Base-by-base conservation (phyloP, 2,329 filamentous ascomycete species). In the Calonectria pteridis region DNA sequence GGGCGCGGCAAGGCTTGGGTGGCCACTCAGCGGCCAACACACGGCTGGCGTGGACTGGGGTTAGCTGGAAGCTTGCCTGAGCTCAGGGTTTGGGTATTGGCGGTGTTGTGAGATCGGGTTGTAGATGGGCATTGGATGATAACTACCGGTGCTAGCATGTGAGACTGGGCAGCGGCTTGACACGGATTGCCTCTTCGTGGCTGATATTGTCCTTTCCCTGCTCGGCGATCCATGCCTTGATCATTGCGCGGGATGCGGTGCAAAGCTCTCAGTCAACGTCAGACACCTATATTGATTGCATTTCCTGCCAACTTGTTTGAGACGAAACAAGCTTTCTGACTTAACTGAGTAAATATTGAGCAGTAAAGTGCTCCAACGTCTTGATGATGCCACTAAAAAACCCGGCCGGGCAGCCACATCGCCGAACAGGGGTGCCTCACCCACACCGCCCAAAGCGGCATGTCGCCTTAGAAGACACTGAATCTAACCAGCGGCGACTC, bases 1-100 rank as follows among this genome's bases (percentile, higher is more conserved):
- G 66, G 73, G 51, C 40, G 68, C 26, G 28, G 68, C 43, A 50
- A 63, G 40, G 40, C 67, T 67, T 63, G 49, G 68, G 62, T 53
- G 62, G 43, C 78, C 77, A 80, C 29, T 80, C 49, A 78, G 72
- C 64, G 69, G 64, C 71, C 73, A 80, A 80, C 78, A 80, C 77
- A 80, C 78, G 78, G 70, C 78, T 73, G 64, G 26, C 63, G 43
- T 46, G 43, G 55, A 69, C 53, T 72, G 69, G 73, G 73, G 66
- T 51, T 76, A 69, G 66, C 37, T 73, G 71, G 58, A 59, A 49
- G 58, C 58, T 67, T 51, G 59, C 53, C 68, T 70, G 69, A 72
- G 67, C 73, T 75, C 73, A 73, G 71, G 67, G 49, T 73, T 62
- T 37, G 28, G 33, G 55, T 23, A 37, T 26, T 33, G 55, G n/a